Evolutionary conservation across 495 filamentous ascomycete species (phyloP).

Genomic region (Annulohypoxylon nitens): DNA sequence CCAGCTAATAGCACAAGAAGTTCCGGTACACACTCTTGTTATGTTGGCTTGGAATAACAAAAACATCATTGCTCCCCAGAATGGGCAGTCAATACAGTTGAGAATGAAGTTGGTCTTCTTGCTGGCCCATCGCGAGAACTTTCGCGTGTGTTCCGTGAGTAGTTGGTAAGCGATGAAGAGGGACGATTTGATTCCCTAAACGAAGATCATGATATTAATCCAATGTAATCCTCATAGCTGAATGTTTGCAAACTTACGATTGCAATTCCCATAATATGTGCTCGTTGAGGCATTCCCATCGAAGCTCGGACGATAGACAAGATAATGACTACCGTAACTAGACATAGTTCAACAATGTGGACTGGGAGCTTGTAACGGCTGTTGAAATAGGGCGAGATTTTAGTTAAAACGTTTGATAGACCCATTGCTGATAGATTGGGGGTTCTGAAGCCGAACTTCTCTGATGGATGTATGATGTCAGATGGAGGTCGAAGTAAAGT

Average conservation of each 20-base stretch:
- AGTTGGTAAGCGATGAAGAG: slow-evolving; percentile 55
- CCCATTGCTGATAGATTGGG: slow-evolving; percentile 9
- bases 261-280: slow-evolving; percentile 29
- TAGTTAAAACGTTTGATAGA: background rate
- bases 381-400: slow-evolving; percentile 10
- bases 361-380: slow-evolving; percentile 21
- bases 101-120: slow-evolving; percentile 51
- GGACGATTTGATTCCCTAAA: slow-evolving; percentile 52
- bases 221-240: background rate
- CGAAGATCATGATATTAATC: background rate
- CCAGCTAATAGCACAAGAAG: slow-evolving; percentile 25
- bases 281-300: slow-evolving; percentile 20
- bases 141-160: slow-evolving; percentile 42
- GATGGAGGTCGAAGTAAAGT: background rate
- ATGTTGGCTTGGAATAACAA: slow-evolving; percentile 32
- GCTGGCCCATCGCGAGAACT: slow-evolving; percentile 52
- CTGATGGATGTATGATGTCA: background rate
- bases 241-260: slow-evolving; percentile 9
- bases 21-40: slow-evolving; percentile 2
- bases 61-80: slow-evolving; percentile 54
- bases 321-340: slow-evolving; percentile 10
- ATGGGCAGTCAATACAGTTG: slow-evolving; percentile 52
- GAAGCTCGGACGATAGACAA: slow-evolving; percentile 13
- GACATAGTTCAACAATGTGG: slow-evolving; percentile 14
- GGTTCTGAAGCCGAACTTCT: background rate